Percentiles rank a stretch among this genome's conserved stretches.
phyloP scores from a whole-genome alignment of 176 grass and related monocot genomes.

The Microstegium vimineum region DNA sequence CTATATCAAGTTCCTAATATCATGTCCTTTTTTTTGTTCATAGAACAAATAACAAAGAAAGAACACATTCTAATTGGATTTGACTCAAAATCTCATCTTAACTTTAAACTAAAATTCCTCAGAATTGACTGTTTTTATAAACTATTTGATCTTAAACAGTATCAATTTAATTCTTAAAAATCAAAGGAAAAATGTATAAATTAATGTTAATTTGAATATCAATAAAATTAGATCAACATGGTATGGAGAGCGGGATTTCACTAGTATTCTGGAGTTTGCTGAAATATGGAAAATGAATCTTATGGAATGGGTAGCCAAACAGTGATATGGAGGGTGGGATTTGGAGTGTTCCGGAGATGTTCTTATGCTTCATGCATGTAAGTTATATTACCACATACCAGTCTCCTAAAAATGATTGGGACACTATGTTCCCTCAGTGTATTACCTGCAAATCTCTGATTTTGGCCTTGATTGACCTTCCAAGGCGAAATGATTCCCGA shows the following conservation, averaged over 20 bases:
- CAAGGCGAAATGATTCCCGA: conserved; percentile 96
- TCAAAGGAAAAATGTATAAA: neutral
- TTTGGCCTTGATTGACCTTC: conserved; percentile 85
- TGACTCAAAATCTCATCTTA: neutral
- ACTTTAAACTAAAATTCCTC: neutral
- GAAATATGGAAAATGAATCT: neutral
- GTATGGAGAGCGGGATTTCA: neutral
- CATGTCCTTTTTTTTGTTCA: neutral
- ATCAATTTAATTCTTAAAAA: neutral
- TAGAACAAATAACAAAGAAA: neutral
- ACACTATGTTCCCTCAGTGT: neutral
- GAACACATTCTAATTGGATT: neutral
- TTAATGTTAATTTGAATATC: neutral
- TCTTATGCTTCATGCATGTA: neutral
- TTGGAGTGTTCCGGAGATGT: neutral
- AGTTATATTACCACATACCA: neutral
- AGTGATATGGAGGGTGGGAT: neutral
- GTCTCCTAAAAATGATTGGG: neutral
- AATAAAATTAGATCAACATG: neutral
- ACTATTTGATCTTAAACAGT: neutral
- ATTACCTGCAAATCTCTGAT: conserved; percentile 93
- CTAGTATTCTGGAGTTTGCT: neutral
- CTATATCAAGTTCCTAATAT: neutral
- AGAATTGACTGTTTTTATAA: neutral
- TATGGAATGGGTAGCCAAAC: neutral